Base-by-base conservation (phyloP, 208 protist genomes). In the Trypanosoma congolense region DNA sequence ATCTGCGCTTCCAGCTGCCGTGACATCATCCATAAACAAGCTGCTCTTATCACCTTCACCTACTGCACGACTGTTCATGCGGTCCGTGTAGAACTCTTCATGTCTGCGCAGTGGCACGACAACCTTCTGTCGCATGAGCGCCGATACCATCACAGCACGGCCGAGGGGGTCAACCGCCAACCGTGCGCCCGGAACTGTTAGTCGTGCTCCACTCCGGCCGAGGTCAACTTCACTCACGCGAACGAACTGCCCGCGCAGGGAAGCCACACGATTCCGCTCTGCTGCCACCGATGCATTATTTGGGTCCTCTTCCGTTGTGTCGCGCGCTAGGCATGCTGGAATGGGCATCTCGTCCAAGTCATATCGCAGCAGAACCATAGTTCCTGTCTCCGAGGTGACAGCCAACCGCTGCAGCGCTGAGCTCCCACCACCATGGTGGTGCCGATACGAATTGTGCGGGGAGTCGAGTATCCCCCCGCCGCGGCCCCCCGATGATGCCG, bases 171-270 rank as follows among this genome's bases (percentile, higher is more conserved):
- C 97, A 9, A 88, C 84, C 0, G 89, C 94, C n/a, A 99, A 62
- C 49, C 93, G 96, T 42, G 97, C 83, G 0, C 91, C 90, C 0
- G 97, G 96, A 35, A 98, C 93, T 14, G 96, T 97, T 45, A 98
- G 80, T 10, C 97, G 78, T 53, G 90, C 96, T 18, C 98, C 98
- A 22, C 93, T 95, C 61, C 98, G 96, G 28, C 97, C 97, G 45
- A 97, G 97, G 19, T 85, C 96, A 46, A 98, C 93, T 49, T 94
- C 70, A 71, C 98, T 98, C 40, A 99, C 87, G 43, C 89, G 84
- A 38, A 98, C 83, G 51, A 98, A 98, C 18, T 40, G n/a, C 41
- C 72, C 75, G 8, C 68, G 64, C 33, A 93, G 70, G 2, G 81
- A 88, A 5, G 74, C 73, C 41, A 86, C 68, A 1, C 68, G 44